Evolutionary conservation across 768 basidiomycete species (phyloP).

Genomic region (Lactifluus hygrophoroides): DNA sequence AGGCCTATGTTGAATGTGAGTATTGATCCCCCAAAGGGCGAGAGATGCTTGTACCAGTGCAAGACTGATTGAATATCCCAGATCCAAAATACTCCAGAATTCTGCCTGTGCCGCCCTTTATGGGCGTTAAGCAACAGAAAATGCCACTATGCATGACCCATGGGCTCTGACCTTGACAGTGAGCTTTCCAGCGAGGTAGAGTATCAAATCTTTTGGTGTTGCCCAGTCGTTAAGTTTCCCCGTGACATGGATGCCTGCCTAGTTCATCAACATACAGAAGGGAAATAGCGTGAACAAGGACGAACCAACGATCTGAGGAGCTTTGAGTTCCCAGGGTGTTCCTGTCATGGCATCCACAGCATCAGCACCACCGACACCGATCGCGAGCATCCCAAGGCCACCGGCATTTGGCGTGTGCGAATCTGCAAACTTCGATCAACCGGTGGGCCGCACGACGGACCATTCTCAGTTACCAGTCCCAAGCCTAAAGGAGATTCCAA

Average conservation of each 20-base stretch:
- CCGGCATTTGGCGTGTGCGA: conserved; percentile 98
- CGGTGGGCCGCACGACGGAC: not conserved
- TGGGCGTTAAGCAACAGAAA: not conserved
- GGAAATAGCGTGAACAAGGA: not conserved
- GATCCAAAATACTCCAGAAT: conserved; percentile 97
- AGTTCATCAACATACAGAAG: not conserved
- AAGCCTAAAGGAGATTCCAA: conserved; percentile 40
- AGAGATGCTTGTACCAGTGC: conserved; percentile 54
- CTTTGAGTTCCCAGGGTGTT: conserved; percentile 97
- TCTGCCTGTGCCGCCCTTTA: conserved; percentile 87
- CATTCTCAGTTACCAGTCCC: conserved; percentile 54
- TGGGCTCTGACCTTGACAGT: conserved; percentile 79
- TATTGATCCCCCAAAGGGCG: not conserved
- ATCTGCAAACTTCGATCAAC: conserved; percentile 37
- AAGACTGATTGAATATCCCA: conserved; percentile 82
- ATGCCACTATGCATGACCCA: conserved; percentile 25
- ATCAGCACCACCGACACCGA: conserved; percentile 98
- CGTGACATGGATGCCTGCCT: conserved; percentile 73
- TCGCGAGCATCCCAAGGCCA: conserved; percentile 91
- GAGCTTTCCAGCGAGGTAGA: conserved; percentile 88
- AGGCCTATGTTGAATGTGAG: conserved; percentile 40
- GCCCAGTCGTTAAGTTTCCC: conserved; percentile 87
- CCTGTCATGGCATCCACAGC: conserved; percentile 97
- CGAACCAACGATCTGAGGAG: conserved; percentile 74
- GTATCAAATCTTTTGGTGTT: conserved; percentile 92